Conservation (phyloP, 345 rosid genomes). For the Corchorus olitorius region DNA sequence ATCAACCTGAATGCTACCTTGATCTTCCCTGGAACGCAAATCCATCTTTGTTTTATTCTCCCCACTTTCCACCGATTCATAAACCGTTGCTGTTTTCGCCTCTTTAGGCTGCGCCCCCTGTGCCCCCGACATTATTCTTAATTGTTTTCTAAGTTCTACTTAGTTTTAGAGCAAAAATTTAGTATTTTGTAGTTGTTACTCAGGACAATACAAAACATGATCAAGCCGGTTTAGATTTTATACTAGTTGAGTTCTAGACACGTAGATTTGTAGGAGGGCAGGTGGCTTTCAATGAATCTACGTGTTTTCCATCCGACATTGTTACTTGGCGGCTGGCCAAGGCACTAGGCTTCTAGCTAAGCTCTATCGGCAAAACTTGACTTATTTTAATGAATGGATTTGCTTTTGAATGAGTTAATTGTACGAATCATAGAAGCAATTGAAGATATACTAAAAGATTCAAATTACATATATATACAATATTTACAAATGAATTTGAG, state of each 20-base stretch:
- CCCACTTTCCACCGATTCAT: constrained; percentile 41
- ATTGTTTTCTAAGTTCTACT: neutral
- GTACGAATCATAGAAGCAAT: too few species aligned
- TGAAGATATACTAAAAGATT: too few species aligned
- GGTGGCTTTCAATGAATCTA: neutral
- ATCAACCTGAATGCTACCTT: constrained; percentile 45
- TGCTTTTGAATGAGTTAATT: too few species aligned
- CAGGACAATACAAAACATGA: neutral
- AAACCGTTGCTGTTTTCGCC: constrained; percentile 48
- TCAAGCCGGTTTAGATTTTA: neutral
- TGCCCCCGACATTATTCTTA: constrained; percentile 49
- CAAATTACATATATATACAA: too few species aligned
- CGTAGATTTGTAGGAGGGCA: neutral
- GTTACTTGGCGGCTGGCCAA: too few species aligned
- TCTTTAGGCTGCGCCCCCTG: constrained; percentile 63
- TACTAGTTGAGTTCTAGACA: neutral
- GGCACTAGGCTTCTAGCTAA: too few species aligned
- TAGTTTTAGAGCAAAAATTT: neutral
- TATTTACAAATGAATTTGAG: too few species aligned
- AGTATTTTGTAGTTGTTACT: neutral
- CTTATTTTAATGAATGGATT: too few species aligned
- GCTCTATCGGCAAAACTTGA: too few species aligned
- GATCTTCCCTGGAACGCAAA: constrained; percentile 40
- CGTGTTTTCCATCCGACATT: too few species aligned
- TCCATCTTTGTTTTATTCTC: constrained; percentile 38